phyloP scores from a whole-genome alignment of 2,329 filamentous ascomycete species.

The Diaporthe helianthi region DNA sequence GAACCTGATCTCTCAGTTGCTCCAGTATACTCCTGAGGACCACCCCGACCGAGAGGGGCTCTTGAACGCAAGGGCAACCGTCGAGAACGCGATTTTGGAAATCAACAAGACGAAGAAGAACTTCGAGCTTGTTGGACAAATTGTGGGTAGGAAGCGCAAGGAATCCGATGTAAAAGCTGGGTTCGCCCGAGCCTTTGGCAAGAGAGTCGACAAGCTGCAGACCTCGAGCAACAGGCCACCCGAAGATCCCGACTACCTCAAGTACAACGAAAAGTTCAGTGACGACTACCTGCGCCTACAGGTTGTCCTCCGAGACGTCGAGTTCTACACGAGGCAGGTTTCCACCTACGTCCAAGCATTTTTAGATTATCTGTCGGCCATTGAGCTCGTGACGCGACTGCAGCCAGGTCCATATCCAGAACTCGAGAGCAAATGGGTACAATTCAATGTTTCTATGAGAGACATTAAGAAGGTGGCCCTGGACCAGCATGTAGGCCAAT shows the following conservation, averaged over 20 bases:
- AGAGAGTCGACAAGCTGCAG: constrained; percentile 84
- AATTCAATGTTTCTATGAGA: constrained; percentile 84
- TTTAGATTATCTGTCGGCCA: constrained; percentile 78
- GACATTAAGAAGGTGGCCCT: constrained; percentile 85
- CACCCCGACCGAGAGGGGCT: constrained; percentile 83
- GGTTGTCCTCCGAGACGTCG: constrained; percentile 91
- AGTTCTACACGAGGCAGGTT: constrained; percentile 86
- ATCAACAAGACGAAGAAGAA: constrained; percentile 98
- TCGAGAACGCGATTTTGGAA: constrained; percentile 75
- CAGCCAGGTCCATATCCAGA: constrained; percentile 79
- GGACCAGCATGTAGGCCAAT: constrained; percentile 77
- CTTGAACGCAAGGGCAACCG: constrained; percentile 54
- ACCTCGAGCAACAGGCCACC: constrained; percentile 65
- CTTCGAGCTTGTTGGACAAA: constrained; percentile 88
- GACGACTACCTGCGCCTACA: constrained; percentile 93
- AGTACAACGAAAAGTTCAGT: constrained; percentile 84
- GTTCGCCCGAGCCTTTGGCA: constrained; percentile 87
- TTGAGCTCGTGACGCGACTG: constrained; percentile 80
- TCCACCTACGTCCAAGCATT: constrained; percentile 83
- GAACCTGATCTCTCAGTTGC: constrained; percentile 79
- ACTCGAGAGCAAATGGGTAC: constrained; percentile 92
- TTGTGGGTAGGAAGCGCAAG: constrained; percentile 84
- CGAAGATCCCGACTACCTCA: constrained; percentile 83
- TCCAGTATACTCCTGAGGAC: constrained; percentile 78
- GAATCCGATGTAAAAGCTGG: constrained; percentile 87